Conservation (phyloP, 345 rosid species). For the Mallotus nudiflorus region DNA sequence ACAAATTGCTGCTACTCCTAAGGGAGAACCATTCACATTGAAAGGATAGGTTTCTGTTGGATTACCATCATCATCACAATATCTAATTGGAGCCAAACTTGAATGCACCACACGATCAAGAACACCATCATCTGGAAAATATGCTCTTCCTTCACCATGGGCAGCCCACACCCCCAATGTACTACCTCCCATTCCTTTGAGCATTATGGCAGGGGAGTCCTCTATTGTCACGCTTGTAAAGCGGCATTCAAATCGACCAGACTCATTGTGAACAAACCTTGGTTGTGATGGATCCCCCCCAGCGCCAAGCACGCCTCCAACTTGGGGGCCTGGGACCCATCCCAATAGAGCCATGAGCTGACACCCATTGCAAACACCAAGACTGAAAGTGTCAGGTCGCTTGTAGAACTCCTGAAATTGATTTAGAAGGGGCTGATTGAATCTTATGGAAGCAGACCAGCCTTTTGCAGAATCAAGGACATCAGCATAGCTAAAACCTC, state of each 20-base stretch:
- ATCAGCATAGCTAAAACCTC: conserved; percentile 92
- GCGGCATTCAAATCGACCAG: conserved; percentile 91
- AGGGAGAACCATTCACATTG: conserved; percentile 87
- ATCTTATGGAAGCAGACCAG: conserved; percentile 92
- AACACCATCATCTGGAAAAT: conserved; percentile 86
- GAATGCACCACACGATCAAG: conserved; percentile 72
- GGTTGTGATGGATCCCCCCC: conserved; percentile 87
- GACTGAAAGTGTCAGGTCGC: conserved; percentile 86
- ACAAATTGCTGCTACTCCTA: conserved; percentile 87
- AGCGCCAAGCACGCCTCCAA: conserved; percentile 73
- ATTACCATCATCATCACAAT: conserved; percentile 82
- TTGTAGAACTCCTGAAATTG: conserved; percentile 89
- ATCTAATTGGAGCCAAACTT: conserved; percentile 72
- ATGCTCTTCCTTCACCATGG: conserved; percentile 94
- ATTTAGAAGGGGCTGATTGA: conserved; percentile 64
- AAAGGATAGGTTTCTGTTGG: conserved; percentile 83
- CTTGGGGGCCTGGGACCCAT: conserved; percentile 93
- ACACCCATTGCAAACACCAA: conserved; percentile 92
- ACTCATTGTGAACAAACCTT: conserved; percentile 85
- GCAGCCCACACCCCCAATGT: conserved; percentile 98
- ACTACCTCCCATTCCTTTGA: conserved; percentile 94
- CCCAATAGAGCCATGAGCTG: conserved; percentile 93
- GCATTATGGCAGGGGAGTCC: conserved; percentile 84
- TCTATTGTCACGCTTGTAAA: conserved; percentile 72
- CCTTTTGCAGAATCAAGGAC: conserved; percentile 97